Evolutionary conservation across 2,329 filamentous ascomycete genomes (phyloP).

Genomic region (Arthrobotrys conoides): DNA sequence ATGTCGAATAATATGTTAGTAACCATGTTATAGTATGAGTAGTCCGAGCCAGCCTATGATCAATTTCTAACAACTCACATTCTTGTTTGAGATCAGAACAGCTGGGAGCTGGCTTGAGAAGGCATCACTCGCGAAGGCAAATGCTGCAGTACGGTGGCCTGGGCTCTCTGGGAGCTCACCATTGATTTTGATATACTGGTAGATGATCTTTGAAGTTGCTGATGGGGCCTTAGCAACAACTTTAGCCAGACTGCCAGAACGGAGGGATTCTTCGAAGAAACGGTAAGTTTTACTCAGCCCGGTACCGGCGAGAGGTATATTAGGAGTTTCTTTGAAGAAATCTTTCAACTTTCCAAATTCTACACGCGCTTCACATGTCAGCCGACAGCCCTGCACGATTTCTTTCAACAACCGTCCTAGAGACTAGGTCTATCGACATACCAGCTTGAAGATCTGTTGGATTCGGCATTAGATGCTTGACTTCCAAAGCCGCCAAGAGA

Average conservation of each 20-base stretch:
- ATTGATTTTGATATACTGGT: constrained; percentile 41
- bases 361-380: neutral
- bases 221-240: neutral
- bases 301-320: constrained; percentile 21
- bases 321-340: constrained; percentile 27
- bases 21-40: neutral
- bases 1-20: neutral
- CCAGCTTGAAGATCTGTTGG: constrained; percentile 1
- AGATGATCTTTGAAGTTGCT: constrained; percentile 7
- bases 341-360: constrained; percentile 19
- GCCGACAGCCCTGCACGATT: too few relatives aligned
- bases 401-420: neutral
- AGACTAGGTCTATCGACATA: neutral
- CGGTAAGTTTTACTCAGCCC: constrained; percentile 6
- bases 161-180: constrained; percentile 25
- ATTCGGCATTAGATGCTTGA: constrained; percentile 38
- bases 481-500: constrained; percentile 35
- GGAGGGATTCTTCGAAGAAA: constrained; percentile 5
- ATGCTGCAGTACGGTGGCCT: constrained; percentile 43
- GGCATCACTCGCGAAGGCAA: constrained; percentile 48
- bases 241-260: constrained; percentile 15
- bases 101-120: constrained; percentile 53
- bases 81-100: constrained; percentile 40
- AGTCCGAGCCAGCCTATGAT: neutral
- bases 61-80: constrained; percentile 19